Evolutionary conservation across 2,329 filamentous ascomycete genomes (phyloP), one percentile per base, ranked within the genome.

Genomic region (Venturiaceae sp.): DNA sequence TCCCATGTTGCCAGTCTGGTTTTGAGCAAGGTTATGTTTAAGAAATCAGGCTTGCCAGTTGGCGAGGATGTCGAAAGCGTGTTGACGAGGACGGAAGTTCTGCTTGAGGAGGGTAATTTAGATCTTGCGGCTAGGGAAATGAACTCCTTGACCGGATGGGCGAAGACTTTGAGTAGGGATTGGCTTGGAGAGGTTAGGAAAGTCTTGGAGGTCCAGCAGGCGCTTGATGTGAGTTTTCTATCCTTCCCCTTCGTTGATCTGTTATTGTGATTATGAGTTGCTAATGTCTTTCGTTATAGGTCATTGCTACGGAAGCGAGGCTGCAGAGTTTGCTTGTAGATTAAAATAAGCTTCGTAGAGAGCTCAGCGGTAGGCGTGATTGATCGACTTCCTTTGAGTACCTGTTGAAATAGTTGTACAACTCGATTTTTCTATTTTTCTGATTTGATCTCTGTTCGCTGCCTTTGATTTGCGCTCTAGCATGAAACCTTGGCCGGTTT

Each of bases 61-160:
- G 91, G 92, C 21, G 82, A 90, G 65, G 92, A 97, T 68, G 92
- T 97, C 23, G 94, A 99, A 80, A 95, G 91, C 67, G 86, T 97
- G 60, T 81, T 99, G 52, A 88, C 89, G 2, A 82, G 94, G 62
- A 92, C 94, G 1, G 92, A 99, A 75, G 91, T 86, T 7, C 82
- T 90, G 65, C 81, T 99, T 21, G 92, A 99, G 75, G 90, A 97
- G 75, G 94, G 94, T 23, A 86, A 96, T 68, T 75, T 99, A 59
- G 94, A 99, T 72, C 86, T 82, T 57, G 94, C 94, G 2, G 92
- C 94, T 14, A 81, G 94, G 63, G 94, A 99, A 77, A 94, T 99
- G 87, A 99, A 97, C 70, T 83, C 85, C 1, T 79, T 99, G 52
- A 82, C 87, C 62, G 94, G 94, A 28, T 99, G 94, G 94, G 92